Base-by-base conservation (phyloP, 805 yeast species). In the Novakomyces olei region DNA sequence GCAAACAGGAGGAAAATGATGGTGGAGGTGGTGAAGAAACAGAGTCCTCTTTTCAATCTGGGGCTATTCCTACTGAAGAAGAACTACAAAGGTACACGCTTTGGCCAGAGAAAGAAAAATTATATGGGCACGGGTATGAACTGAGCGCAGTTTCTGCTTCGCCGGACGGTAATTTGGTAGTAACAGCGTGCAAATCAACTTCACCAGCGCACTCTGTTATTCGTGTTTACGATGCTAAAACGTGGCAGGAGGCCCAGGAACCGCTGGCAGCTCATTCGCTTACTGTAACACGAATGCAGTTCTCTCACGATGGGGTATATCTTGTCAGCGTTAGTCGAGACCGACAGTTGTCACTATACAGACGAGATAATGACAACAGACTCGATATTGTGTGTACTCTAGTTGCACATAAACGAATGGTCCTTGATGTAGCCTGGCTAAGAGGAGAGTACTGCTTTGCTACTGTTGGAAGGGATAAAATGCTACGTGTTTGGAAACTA, bases 61-160 rank as follows among this genome's bases (percentile, higher is more conserved):
- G 41, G 0, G 47, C 53, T 0, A 83, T 92, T 5, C 96, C 98
- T 0, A 54, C 74, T 29, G 99, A 88, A 50, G 94, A 85, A 45
- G 77, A 78, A 38, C 57, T 88, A 18, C 96, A 88, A 49, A 64
- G 96, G 45, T 79, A 72, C 47, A 78, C 96, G 0, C 57, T 88
- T 34, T 88, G 91, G 74, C 98, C 98, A 0, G 99, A 88, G 48
- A 57, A 74, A 35, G 98, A 88, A 45, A 88, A 88, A 49, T 53
- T 88, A 28, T 88, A 88, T 46, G 99, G 99, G 0, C 99, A 88
- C 50, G 99, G 99, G 5, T 91, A 80, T 52, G 99, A 91, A 49
- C 69, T 83, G 25, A 69, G 80, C 0, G 65, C 85, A 29, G 62
- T 81, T 26, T 92, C 77, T 34, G 64, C 71, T 1, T 67, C 80